A percentile compares a stretch with the other conserved stretches of the same genome.
Evolutionary conservation across 139 green algal species (phyloP).

Genomic region (Chlamydomonas schloesseri): DNA sequence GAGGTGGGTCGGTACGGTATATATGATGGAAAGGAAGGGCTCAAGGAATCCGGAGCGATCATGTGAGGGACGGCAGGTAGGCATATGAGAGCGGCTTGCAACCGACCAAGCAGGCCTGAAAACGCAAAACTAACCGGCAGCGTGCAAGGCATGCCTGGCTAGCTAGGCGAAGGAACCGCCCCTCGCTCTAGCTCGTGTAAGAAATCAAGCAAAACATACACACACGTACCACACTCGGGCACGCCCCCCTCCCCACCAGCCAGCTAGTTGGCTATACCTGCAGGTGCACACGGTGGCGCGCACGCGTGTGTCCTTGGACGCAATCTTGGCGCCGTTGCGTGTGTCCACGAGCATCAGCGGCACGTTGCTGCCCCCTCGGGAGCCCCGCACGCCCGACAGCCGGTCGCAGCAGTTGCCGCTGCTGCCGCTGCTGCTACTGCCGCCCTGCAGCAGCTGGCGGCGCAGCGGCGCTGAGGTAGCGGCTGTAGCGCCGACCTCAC

Average conservation of each 20-base stretch:
- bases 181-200: too few relatives aligned
- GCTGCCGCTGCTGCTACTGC: neutral
- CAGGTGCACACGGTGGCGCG: constrained; percentile 59
- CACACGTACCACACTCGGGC: too few relatives aligned
- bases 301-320: constrained; percentile 24
- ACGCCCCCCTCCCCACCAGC: neutral
- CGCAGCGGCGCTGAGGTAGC: neutral
- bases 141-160: too few relatives aligned
- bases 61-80: too few relatives aligned
- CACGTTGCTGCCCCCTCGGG: constrained; percentile 53
- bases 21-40: neutral
- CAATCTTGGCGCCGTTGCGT: neutral
- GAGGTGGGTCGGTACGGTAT: neutral
- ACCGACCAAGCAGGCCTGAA: too few relatives aligned
- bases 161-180: too few relatives aligned
- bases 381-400: constrained; percentile 35
- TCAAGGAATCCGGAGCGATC: neutral
- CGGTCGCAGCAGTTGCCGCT: constrained; percentile 5
- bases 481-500: neutral
- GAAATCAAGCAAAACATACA: too few relatives aligned
- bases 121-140: too few relatives aligned
- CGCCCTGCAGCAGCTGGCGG: neutral
- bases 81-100: too few relatives aligned
- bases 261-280: constrained; percentile 2
- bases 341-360: constrained; percentile 60